Base-by-base conservation (phyloP, 2,329 filamentous ascomycete genomes). In the Dactylellina drechsleri region DNA sequence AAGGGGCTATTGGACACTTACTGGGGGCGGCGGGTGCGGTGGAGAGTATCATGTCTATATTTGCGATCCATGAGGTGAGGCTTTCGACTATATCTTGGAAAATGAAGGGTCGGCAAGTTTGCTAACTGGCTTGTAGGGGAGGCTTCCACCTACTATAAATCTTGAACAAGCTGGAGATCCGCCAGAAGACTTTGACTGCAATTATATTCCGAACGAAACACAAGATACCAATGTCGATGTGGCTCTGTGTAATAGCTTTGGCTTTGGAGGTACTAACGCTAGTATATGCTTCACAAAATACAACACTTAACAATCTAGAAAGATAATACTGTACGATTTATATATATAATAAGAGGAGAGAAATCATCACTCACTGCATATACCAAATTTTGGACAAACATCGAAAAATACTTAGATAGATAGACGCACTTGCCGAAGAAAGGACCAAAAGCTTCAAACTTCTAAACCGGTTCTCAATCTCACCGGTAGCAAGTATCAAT, bases 231-330 rank as follows among this genome's bases (percentile, higher is more conserved):
- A 85, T 1, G 87, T 98, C 10, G 84, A 88, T 68, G 90, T 94
- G 20, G 92, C 91, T 4, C 79, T 99, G 70, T 95, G 92, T 2
- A 99, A 99, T 80, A 98, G 94, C 81, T 99, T 99, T 83, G 95
- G 95, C 0, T 99, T 99, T 83, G 95, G 95, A 10, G 95, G 95
- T 15, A 98, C 94, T 0, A 99, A 99, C 83, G 93, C 94, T 49
- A 93, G 89, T 64, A 84, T 99, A 43, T 93, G 93, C 61, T 94
- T 98, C 79, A 86, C 86, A 6, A 86, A 84, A 77, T 82, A 59
- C 53, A 28, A 28, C 15, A 45, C 12, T 23, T 71, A 36, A 53
- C 18, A 23, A 18, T n/a, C 13, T 16, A 7, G 10, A 36, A 10
- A 36, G 10, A 7, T n/a, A n/a, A 18, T 4, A 47, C 43, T 47